Percentiles rank a stretch among this genome's conserved stretches.
Evolutionary conservation across 176 grass and related monocot species (phyloP).

Genomic region (Rhynchospora breviuscula): DNA sequence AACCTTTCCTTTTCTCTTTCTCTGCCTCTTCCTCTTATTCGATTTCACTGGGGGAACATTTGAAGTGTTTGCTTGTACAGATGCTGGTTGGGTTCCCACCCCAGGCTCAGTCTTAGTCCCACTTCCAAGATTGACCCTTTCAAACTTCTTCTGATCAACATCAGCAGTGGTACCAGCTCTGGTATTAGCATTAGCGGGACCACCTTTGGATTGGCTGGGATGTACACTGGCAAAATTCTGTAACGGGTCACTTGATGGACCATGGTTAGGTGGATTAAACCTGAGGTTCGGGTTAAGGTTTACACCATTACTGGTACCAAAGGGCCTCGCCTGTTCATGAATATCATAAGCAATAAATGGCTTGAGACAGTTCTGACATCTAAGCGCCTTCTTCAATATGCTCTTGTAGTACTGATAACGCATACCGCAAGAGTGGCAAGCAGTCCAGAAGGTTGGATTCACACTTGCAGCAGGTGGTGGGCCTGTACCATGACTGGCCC

Average conservation of each 20-base stretch:
- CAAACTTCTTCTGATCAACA: constrained; percentile 24
- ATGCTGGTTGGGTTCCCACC: neutral
- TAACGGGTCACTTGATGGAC: constrained; percentile 27
- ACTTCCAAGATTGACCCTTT: constrained; percentile 34
- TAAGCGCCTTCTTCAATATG: constrained; percentile 68
- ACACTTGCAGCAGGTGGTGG: constrained; percentile 31
- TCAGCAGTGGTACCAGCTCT: constrained; percentile 8
- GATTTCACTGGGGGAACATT: constrained; percentile 34
- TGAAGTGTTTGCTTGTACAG: constrained; percentile 36
- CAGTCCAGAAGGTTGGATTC: constrained; percentile 70
- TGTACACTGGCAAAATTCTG: constrained; percentile 25
- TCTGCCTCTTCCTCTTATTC: constrained; percentile 49
- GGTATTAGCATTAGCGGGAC: constrained; percentile 23
- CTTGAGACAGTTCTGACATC: constrained; percentile 80
- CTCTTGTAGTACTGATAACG: constrained; percentile 73
- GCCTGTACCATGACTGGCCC: constrained; percentile 16
- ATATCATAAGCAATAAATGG: constrained; percentile 75
- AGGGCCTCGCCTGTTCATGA: constrained; percentile 37
- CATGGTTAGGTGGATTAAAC: constrained; percentile 29
- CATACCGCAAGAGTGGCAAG: constrained; percentile 66
- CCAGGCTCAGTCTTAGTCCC: neutral
- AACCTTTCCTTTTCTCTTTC: neutral
- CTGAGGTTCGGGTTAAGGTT: constrained; percentile 30
- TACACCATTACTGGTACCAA: constrained; percentile 29
- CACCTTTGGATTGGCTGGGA: constrained; percentile 27